Evolutionary conservation across 495 filamentous ascomycete genomes (phyloP).

Genomic region (Aspergillus sparsus): DNA sequence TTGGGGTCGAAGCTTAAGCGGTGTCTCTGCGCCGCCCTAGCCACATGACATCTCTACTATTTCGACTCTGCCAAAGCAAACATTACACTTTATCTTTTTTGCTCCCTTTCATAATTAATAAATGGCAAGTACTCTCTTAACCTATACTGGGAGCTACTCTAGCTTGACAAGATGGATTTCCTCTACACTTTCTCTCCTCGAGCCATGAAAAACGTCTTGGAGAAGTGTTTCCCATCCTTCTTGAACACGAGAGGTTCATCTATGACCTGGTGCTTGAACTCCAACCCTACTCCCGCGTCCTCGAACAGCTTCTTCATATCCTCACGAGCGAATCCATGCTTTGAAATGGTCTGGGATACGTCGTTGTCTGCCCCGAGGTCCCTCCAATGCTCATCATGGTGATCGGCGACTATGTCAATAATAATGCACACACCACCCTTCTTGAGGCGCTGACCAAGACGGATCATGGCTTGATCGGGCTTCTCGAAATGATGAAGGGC

Average conservation of each 20-base stretch:
- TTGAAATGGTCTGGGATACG: slow-evolving; percentile 48
- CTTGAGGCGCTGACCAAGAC: slow-evolving; percentile 60
- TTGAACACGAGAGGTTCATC: slow-evolving; percentile 33
- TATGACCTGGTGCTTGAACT: slow-evolving; percentile 44
- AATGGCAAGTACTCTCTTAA: too few species aligned
- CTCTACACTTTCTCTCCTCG: slow-evolving; percentile 32
- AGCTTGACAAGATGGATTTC: neutral
- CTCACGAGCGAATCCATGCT: slow-evolving; percentile 58
- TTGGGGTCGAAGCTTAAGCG: slow-evolving; percentile 21
- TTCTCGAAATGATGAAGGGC: slow-evolving; percentile 75
- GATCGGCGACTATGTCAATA: slow-evolving; percentile 58
- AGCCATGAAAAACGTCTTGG: slow-evolving; percentile 41
- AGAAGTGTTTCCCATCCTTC: slow-evolving; percentile 27
- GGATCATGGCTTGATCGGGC: slow-evolving; percentile 53
- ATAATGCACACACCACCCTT: slow-evolving; percentile 65
- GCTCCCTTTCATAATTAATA: neutral
- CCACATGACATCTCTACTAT: slow-evolving; percentile 13
- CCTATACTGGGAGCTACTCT: neutral
- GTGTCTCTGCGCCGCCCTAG: slow-evolving; percentile 25
- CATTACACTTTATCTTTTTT: neutral
- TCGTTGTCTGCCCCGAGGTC: slow-evolving; percentile 28
- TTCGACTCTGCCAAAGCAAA: neutral
- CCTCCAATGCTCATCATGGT: slow-evolving; percentile 25
- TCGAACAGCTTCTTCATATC: slow-evolving; percentile 55
- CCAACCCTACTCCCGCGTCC: slow-evolving; percentile 47